A percentile compares a stretch with the other conserved stretches of the same genome.
These are phyloP conservation scores for Xylariaceae sp. DNA, from an alignment of 2,329 filamentous ascomycete genomes.

Conservation along the genomic window DNA sequence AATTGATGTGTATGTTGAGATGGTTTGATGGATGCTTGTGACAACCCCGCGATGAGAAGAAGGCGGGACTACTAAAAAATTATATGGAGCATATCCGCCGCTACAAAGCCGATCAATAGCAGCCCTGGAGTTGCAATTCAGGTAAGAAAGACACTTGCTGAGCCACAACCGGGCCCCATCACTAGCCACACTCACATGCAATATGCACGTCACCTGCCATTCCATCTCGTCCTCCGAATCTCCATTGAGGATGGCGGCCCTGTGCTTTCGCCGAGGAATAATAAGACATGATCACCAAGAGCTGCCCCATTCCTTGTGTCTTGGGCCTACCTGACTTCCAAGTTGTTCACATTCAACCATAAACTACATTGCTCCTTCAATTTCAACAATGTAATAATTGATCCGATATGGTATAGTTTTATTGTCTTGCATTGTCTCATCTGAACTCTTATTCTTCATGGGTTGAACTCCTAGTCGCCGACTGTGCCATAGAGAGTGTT, in stretches of 20 bases:
- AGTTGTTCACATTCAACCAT: conserved; percentile 2
- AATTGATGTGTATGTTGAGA: neutral
- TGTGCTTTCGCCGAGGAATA: conserved; percentile 27
- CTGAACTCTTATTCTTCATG: conserved; percentile 20
- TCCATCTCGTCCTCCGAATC: conserved; percentile 6
- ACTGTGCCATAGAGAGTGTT: conserved; percentile 5
- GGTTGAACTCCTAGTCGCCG: conserved; percentile 10
- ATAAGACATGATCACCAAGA: conserved; percentile 2
- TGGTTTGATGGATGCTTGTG: too few species aligned
- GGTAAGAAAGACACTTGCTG: too few species aligned
- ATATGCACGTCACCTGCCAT: conserved; percentile 25
- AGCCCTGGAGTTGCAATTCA: too few species aligned
- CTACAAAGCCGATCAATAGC: too few species aligned
- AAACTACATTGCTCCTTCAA: too few species aligned
- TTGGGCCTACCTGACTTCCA: neutral
- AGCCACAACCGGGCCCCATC: too few species aligned
- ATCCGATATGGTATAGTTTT: too few species aligned
- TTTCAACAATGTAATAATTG: conserved; percentile 23
- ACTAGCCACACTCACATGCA: conserved; percentile 26
- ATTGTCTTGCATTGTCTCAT: too few species aligned
- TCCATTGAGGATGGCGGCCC: conserved; percentile 13
- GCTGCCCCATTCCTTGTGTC: conserved; percentile 6
- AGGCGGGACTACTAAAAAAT: neutral
- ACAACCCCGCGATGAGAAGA: neutral
- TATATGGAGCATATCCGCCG: too few species aligned